Base-by-base conservation (phyloP, 169 alveolate genomes). In the Plasmodium fragile region DNA sequence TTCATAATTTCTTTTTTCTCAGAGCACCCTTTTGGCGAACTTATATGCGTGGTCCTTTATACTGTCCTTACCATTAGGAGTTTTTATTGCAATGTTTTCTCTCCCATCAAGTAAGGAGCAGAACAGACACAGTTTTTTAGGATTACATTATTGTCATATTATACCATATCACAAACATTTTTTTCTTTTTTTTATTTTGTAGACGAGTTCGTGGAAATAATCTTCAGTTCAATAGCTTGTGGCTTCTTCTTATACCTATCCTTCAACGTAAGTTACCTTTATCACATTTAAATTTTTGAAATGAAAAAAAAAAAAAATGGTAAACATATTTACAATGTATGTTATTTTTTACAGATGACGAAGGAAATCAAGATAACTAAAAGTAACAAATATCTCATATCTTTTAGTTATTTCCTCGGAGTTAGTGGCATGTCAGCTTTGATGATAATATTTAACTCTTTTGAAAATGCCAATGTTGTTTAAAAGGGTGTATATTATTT, bases 31-130 rank as follows among this genome's bases (percentile, higher is more conserved):
- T 45, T 77, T 84, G 79, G 73, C 93, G 25, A 73, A 36, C 84
- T 52, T 84, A 84, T 84, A 84, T n/a, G 82, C 93, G 3, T 84
- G 93, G 93, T 84, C 93, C 69, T 84, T 84, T 32, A 84, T 84
- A 73, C 79, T 72, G 36, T 84, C 93, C 39, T 84, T 84, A 75
- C 93, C 93, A 52, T 65, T 84, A 84, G 93, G 93, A 75, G 84
- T 84, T 72, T 52, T 84, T 49, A 75, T 84, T 84, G 93, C 93
- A 84, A 52, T 69, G 70, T 75, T 84, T 49, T 84, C 93, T n/a
- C 49, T 84, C 69, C 84, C 93, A 49, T 84, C 93, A 84, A 84
- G 93, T 84, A 84, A 84, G 39, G 39, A 84, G 78, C 72, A 53
- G 53, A 72, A 73, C 72, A 10, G 41, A 52, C 22, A 49, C 8